Evolutionary conservation across 768 basidiomycete genomes (phyloP).

Genomic region (Pleurotus ostreatus): DNA sequence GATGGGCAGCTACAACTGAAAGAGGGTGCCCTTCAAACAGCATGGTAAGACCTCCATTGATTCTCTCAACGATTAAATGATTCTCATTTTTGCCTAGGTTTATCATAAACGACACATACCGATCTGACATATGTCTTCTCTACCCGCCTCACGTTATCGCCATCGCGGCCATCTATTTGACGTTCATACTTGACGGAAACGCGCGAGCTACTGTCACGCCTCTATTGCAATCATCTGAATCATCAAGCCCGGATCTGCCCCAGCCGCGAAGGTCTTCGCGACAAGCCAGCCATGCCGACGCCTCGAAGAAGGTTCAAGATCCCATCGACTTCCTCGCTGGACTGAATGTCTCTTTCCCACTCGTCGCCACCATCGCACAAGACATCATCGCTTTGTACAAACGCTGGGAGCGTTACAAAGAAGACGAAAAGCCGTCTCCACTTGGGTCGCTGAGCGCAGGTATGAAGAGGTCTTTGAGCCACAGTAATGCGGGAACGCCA

Average conservation of each 20-base stretch:
- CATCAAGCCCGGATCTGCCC: slow-evolving; percentile 19
- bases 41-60: slow-evolving; percentile 58
- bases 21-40: slow-evolving; percentile 78
- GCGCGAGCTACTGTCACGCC: slow-evolving; percentile 40
- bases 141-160: slow-evolving; percentile 96
- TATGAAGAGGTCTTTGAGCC: slow-evolving; percentile 21
- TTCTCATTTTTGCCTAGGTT: slow-evolving; percentile 51
- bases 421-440: slow-evolving; percentile 32
- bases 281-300: slow-evolving; percentile 29
- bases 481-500: slow-evolving; percentile 24
- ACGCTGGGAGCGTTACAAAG: slow-evolving; percentile 82
- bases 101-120: slow-evolving; percentile 94
- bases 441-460: slow-evolving; percentile 1
- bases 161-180: slow-evolving; percentile 86
- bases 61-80: not conserved
- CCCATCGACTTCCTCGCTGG: slow-evolving; percentile 79
- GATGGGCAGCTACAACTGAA: slow-evolving; percentile 75
- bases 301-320: slow-evolving; percentile 51
- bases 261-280: slow-evolving; percentile 55
- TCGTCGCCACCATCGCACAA: slow-evolving; percentile 81
- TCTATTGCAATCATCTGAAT: slow-evolving; percentile 31
- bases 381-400: slow-evolving; percentile 89
- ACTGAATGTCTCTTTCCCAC: slow-evolving; percentile 79
- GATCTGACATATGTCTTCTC: slow-evolving; percentile 89
- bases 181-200: slow-evolving; percentile 68